phyloP scores from a whole-genome alignment of 257 asterid species.

The Marsdenia floribunda region DNA sequence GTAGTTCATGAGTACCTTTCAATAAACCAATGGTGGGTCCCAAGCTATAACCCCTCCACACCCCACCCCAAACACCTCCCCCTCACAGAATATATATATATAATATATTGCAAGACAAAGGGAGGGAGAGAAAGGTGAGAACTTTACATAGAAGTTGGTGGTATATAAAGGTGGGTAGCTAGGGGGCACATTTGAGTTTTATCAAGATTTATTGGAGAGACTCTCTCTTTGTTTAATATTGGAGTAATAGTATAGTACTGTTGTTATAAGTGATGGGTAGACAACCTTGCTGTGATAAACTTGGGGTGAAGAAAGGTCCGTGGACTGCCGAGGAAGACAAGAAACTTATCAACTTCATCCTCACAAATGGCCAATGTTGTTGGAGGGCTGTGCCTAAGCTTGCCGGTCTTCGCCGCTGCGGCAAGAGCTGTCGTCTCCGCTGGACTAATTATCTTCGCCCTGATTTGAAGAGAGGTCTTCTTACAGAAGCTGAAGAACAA shows the following conservation, averaged over 20 bases:
- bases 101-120: not conserved
- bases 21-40: slow-evolving; percentile 67
- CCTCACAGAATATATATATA: not conserved
- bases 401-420: slow-evolving; percentile 97
- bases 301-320: slow-evolving; percentile 94
- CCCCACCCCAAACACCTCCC: not conserved
- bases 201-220: not conserved
- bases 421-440: slow-evolving; percentile 93
- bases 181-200: slow-evolving; percentile 26
- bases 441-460: slow-evolving; percentile 99
- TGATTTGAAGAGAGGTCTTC: slow-evolving; percentile 91
- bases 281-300: slow-evolving; percentile 97
- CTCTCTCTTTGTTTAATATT: not conserved
- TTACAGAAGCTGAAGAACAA: slow-evolving; percentile 75
- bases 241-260: not conserved
- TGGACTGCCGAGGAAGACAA: slow-evolving; percentile 98
- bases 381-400: slow-evolving; percentile 98
- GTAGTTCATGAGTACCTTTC: slow-evolving; percentile 61
- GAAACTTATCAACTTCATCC: slow-evolving; percentile 72
- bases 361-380: slow-evolving; percentile 91
- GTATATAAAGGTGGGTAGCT: slow-evolving; percentile 76
- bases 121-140: slow-evolving; percentile 5
- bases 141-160: slow-evolving; percentile 19
- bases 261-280: slow-evolving; percentile 50
- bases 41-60: slow-evolving; percentile 16